Conservation (phyloP, 768 basidiomycete genomes). For the Leccinellum luteum region DNA sequence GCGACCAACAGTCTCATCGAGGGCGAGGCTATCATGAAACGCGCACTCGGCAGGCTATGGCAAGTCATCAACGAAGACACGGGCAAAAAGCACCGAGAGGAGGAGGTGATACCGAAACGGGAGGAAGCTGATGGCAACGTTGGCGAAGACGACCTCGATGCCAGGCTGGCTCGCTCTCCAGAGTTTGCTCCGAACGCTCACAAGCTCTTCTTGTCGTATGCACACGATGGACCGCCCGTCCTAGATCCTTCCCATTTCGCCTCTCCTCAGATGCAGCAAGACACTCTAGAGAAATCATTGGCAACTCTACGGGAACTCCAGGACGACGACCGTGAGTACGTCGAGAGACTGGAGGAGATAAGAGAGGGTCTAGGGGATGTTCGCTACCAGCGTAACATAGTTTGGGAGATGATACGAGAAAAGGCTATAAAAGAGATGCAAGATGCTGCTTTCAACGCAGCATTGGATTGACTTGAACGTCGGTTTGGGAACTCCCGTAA, state of each 20-base stretch:
- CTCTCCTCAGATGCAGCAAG: conserved; percentile 63
- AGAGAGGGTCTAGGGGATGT: conserved; percentile 77
- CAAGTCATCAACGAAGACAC: conserved; percentile 75
- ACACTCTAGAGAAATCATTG: conserved; percentile 71
- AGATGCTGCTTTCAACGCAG: conserved; percentile 49
- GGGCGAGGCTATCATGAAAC: conserved; percentile 70
- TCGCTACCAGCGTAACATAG: conserved; percentile 61
- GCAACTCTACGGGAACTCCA: conserved; percentile 74
- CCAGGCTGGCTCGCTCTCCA: conserved; percentile 56
- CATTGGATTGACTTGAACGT: conserved; percentile 23
- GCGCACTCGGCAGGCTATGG: conserved; percentile 78
- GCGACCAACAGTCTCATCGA: conserved; percentile 84
- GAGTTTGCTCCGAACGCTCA: conserved; percentile 64
- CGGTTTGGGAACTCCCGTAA: background rate
- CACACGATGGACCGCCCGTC: conserved; percentile 44
- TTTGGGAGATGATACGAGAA: conserved; percentile 78
- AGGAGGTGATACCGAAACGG: conserved; percentile 60
- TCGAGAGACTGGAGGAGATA: conserved; percentile 81
- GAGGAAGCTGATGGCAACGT: conserved; percentile 63
- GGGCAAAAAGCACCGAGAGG: conserved; percentile 34
- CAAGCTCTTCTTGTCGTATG: conserved; percentile 62
- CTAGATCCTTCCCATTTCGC: conserved; percentile 64
- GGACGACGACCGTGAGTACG: conserved; percentile 85
- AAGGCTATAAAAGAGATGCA: conserved; percentile 74
- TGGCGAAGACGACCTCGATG: conserved; percentile 37